phyloP scores from a whole-genome alignment of 1,284 basidiomycete species.

The Trichosporon sp. region DNA sequence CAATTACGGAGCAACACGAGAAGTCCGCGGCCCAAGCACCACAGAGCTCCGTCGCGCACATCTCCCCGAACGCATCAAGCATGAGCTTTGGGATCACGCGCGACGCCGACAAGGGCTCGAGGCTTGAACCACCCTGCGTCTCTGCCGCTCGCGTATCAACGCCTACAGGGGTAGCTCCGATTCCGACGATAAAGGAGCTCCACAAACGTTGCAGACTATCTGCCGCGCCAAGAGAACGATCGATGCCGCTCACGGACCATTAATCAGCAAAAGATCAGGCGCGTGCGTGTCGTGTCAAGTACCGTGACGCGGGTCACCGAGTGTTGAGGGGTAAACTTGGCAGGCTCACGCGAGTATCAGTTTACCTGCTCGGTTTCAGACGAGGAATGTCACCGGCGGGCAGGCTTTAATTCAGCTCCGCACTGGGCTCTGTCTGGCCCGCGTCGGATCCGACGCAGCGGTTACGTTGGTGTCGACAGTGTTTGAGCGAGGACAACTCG shows the following conservation, averaged over 20 bases:
- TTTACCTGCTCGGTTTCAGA: neutral
- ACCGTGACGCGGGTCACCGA: neutral
- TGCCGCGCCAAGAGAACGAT: neutral
- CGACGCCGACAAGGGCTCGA: too few relatives aligned
- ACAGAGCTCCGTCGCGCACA: too few relatives aligned
- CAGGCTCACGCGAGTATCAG: neutral
- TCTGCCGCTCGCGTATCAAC: neutral
- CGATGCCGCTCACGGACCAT: neutral
- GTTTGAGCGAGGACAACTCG: neutral
- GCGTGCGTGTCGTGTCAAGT: neutral
- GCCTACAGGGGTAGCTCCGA: neutral
- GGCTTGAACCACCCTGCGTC: too few relatives aligned
- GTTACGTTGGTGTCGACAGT: neutral
- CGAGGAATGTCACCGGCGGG: neutral
- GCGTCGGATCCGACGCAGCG: neutral
- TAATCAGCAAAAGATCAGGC: constrained; percentile 3
- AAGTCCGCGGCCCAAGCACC: too few relatives aligned
- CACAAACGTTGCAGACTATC: neutral
- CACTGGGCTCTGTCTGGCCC: neutral
- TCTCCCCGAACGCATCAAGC: too few relatives aligned
- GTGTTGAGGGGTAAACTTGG: neutral
- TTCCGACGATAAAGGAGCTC: neutral
- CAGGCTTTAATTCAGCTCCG: neutral
- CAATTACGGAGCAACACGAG: too few relatives aligned
- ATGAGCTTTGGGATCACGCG: too few relatives aligned